Percentiles rank a stretch among this genome's conserved stretches.
Evolutionary conservation across 495 filamentous ascomycete genomes (phyloP).

Genomic region (Neurospora pannonica): DNA sequence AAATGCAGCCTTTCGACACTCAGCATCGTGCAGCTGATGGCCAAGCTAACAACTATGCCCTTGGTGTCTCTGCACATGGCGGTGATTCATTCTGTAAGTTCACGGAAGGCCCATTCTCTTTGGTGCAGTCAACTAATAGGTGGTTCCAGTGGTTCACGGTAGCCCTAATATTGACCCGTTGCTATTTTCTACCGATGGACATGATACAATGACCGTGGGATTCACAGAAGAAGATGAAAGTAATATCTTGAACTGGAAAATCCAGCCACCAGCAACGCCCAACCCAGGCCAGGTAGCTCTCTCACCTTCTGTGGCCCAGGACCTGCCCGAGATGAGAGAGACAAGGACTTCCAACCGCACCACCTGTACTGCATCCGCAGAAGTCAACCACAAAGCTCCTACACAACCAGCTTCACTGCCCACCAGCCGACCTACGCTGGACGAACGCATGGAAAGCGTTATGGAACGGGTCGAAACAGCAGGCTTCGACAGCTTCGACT

Average conservation of each 20-base stretch:
- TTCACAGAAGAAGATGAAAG: not conserved
- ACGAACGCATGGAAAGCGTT: not conserved
- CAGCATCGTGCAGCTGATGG: not conserved
- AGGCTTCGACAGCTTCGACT: not conserved
- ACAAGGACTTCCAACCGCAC: not conserved
- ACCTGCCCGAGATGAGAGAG: not conserved
- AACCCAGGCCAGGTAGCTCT: not conserved
- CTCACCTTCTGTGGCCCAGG: not conserved
- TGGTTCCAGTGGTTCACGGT: not conserved
- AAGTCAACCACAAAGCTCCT: not conserved
- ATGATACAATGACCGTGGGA: not conserved
- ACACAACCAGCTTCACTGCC: not conserved
- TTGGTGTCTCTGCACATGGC: not conserved
- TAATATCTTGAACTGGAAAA: not conserved
- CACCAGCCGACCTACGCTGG: not conserved
- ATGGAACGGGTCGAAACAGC: not conserved
- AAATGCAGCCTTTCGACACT: not conserved
- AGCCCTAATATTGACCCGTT: not conserved
- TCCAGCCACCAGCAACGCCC: not conserved
- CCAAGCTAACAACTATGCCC: not conserved
- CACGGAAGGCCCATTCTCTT: not conserved
- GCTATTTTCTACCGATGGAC: not conserved
- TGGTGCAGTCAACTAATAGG: not conserved
- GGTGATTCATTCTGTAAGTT: not conserved
- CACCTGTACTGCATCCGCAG: not conserved